A percentile compares a stretch with the other conserved stretches of the same genome.
phyloP scores from a whole-genome alignment of 2,329 filamentous ascomycete genomes.

The Trichophyton schoenleinii region DNA sequence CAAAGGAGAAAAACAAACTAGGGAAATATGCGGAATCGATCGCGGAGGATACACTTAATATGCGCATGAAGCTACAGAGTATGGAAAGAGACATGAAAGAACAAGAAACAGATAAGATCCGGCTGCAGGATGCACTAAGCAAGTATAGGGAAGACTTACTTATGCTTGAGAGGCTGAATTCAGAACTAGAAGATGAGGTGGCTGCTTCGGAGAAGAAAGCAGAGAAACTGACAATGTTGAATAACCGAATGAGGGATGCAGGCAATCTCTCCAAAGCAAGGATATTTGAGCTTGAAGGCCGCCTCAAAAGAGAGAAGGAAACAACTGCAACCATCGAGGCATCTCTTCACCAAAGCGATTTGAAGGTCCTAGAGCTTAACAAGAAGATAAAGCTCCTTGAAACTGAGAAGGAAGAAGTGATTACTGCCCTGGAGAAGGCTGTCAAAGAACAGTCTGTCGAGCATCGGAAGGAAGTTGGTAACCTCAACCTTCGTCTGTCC shows the following conservation, averaged over 20 bases:
- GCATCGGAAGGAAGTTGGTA: constrained; percentile 26
- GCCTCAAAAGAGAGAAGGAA: constrained; percentile 23
- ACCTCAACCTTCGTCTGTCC: constrained; percentile 32
- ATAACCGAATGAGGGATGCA: constrained; percentile 29
- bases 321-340: constrained; percentile 25
- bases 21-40: constrained; percentile 31
- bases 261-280: constrained; percentile 20
- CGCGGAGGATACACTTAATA: constrained; percentile 34
- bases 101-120: constrained; percentile 30
- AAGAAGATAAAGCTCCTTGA: constrained; percentile 26
- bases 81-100: constrained; percentile 31
- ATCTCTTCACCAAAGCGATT: constrained; percentile 25
- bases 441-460: constrained; percentile 16
- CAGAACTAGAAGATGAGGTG: constrained; percentile 29
- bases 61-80: constrained; percentile 32
- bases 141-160: constrained; percentile 34
- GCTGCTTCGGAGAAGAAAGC: constrained; percentile 21
- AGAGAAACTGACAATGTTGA: constrained; percentile 22
- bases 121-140: constrained; percentile 31
- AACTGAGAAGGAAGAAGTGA: constrained; percentile 18
- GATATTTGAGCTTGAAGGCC: constrained; percentile 24
- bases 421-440: constrained; percentile 18
- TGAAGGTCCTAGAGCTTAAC: constrained; percentile 24
- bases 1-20: constrained; percentile 25
- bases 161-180: constrained; percentile 32